Evolutionary conservation across 1,284 basidiomycete species (phyloP), one percentile per base, ranked within the genome.

Genomic region (Coniferiporia sulphurascens): DNA sequence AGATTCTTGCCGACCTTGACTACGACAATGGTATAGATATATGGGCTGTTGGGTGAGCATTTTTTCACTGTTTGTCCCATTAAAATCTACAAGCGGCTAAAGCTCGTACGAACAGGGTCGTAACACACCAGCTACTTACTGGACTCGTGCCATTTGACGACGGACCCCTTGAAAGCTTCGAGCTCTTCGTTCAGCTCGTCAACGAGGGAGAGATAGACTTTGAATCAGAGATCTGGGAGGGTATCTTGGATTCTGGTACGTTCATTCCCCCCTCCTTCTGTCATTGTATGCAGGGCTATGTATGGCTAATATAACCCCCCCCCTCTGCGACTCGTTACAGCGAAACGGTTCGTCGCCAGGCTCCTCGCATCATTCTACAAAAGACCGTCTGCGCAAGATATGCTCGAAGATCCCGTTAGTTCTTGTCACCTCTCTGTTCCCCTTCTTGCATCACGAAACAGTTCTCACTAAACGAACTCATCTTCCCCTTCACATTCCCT

Each of bases 1-100:
- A 99, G 71, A 91, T 99, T 4, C 77, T 98, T 32, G 87, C 89
- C 66, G 73, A 81, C 44, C n/a, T n/a, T n/a, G 93, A 93, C 0
- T 95, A 99, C 69, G 88, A 94, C 38, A 93, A 93, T 70, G 85
- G 91, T 4, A 95, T 98, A 10, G 96, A 98, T 71, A 75, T 96
- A 44, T 98, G 96, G 96, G 88, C 89, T 53, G 87, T 88, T 10
- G 96, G 96, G 89, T 92, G 65, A 56, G 82, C 74, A 10, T 15
- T 43, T 34, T 10, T 34, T 36, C 48, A 36, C 48, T 19, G 5
- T 48, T 54, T 62, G 55, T 27, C 22, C 13, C n/a, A 56, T 27
- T 52, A 48, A 56, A 22, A 10, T 8, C n/a, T n/a, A 27, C 27
- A 27, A 27, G 5, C 27, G 27, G 27, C 27, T 27, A 27, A 27